phyloP scores from a whole-genome alignment of 306 rosid species.

The Cucumis hystrix region DNA sequence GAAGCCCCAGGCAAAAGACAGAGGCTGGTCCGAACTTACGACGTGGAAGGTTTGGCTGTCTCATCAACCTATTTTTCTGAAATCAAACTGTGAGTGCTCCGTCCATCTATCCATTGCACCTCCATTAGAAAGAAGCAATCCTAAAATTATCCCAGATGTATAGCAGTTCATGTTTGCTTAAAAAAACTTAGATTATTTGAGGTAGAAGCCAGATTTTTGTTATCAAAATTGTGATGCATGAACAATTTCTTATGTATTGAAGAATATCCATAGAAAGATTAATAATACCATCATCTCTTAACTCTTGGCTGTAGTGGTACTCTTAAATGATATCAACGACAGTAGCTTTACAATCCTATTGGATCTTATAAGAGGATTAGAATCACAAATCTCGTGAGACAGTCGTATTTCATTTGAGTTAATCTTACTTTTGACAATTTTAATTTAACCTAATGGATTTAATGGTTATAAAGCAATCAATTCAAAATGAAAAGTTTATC shows the following conservation, averaged over 20 bases:
- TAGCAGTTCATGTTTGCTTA: neutral
- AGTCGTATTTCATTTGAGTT: too few relatives aligned
- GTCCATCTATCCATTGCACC: neutral
- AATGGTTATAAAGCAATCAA: too few relatives aligned
- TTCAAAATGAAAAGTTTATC: too few relatives aligned
- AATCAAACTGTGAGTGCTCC: slow-evolving; percentile 31
- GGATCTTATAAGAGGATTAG: too few relatives aligned
- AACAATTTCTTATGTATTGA: neutral
- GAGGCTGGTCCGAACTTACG: slow-evolving; percentile 75
- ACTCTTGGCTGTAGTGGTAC: too few relatives aligned
- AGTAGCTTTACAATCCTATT: too few relatives aligned
- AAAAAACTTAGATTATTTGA: neutral
- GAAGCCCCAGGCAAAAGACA: slow-evolving; percentile 71
- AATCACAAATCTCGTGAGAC: too few relatives aligned
- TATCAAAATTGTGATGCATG: neutral
- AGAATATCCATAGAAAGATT: too few relatives aligned
- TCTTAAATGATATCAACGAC: too few relatives aligned
- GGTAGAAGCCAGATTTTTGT: neutral
- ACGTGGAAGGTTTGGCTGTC: slow-evolving; percentile 87
- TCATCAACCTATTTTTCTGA: slow-evolving; percentile 78
- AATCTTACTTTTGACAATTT: too few relatives aligned
- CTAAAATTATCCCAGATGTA: neutral
- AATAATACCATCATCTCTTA: too few relatives aligned
- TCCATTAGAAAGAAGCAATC: neutral
- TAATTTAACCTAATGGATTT: too few relatives aligned